These are phyloP conservation scores for Henckelia pumila DNA, from an alignment of 257 asterid species.

Conservation along the genomic window DNA sequence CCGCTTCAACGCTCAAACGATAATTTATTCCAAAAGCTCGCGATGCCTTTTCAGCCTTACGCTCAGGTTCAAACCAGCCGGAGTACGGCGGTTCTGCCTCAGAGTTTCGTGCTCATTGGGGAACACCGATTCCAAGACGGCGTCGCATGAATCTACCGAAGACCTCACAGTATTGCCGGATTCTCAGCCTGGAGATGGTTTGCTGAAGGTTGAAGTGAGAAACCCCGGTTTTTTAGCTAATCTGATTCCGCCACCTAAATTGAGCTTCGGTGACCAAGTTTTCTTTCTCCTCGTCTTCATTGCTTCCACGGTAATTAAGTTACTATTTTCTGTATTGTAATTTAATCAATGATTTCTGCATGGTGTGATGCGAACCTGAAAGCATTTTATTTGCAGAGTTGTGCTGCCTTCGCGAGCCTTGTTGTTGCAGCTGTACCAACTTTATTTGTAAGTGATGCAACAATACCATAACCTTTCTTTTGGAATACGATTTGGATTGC, in stretches of 20 bases:
- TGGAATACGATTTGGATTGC: neutral
- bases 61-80: conserved; percentile 28
- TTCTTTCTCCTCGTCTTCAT: conserved; percentile 65
- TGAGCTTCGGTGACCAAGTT: conserved; percentile 62
- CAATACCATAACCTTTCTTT: neutral
- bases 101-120: conserved; percentile 30
- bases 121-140: conserved; percentile 24
- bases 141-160: conserved; percentile 24
- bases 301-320: conserved; percentile 62
- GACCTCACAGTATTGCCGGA: conserved; percentile 27
- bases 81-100: conserved; percentile 25
- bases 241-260: conserved; percentile 38
- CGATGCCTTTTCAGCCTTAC: conserved; percentile 20
- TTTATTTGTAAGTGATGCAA: conserved; percentile 49
- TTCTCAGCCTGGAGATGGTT: conserved; percentile 29
- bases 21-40: conserved; percentile 2
- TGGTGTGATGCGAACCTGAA: neutral
- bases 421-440: conserved; percentile 81
- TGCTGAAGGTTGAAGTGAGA: conserved; percentile 45
- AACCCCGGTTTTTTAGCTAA: conserved; percentile 41
- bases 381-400: conserved; percentile 48
- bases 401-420: conserved; percentile 59
- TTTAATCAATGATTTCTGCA: neutral
- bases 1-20: conserved; percentile 13
- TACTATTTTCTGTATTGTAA: neutral